Conservation (phyloP, 2,329 filamentous ascomycete genomes). For the Fusarium newnesense region DNA sequence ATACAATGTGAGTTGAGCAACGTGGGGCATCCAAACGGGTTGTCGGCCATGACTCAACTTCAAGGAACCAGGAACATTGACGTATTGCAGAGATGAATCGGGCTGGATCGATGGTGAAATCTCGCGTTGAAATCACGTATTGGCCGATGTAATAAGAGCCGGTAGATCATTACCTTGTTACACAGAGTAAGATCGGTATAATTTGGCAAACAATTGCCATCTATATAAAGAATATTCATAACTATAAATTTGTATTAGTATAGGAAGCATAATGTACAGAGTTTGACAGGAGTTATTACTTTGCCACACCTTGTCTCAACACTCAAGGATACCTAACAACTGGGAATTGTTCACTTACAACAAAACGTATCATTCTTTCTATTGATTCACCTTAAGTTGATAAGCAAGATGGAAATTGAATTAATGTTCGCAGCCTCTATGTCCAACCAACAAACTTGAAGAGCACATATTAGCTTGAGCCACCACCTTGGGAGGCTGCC, state of each 20-base stretch:
- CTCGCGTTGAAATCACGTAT: conserved; percentile 27
- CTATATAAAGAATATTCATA: background rate
- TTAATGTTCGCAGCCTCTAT: background rate
- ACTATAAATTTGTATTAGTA: background rate
- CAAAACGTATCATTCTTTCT: too few species aligned
- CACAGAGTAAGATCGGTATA: background rate
- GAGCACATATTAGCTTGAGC: background rate
- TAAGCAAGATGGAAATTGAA: background rate
- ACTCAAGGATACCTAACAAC: background rate
- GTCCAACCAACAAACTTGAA: background rate
- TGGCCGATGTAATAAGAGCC: conserved; percentile 2
- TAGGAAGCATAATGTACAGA: background rate
- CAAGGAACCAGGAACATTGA: conserved; percentile 10
- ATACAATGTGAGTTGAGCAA: background rate
- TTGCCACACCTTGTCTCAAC: background rate
- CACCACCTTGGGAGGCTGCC: background rate
- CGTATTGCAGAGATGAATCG: conserved; percentile 8
- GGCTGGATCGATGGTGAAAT: conserved; percentile 35
- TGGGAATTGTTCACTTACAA: background rate
- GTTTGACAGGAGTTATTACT: background rate
- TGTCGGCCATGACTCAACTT: conserved; percentile 3
- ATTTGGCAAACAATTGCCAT: background rate
- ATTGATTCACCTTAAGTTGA: background rate
- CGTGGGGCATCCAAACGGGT: conserved; percentile 10
- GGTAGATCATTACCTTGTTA: conserved; percentile 6